Evolutionary conservation across 2,329 filamentous ascomycete genomes (phyloP).

Genomic region (Fusarium cyanostomum): DNA sequence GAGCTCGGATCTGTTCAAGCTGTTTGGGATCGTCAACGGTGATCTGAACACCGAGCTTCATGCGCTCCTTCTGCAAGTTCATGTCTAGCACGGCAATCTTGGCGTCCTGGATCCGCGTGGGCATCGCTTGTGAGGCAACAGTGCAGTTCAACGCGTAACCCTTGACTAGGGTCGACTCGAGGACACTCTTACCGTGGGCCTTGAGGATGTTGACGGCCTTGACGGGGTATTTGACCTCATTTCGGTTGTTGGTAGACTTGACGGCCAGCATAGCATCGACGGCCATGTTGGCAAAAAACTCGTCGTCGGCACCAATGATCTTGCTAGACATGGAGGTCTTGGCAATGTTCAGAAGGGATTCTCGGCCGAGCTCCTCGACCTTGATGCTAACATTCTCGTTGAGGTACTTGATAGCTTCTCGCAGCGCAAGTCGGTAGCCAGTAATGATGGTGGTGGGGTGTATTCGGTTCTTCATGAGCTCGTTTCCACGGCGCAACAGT

Average conservation of each 20-base stretch:
- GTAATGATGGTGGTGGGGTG: slow-evolving; percentile 99
- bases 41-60: slow-evolving; percentile 99
- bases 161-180: slow-evolving; percentile 90
- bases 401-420: slow-evolving; percentile 98
- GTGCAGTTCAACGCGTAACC: slow-evolving; percentile 99
- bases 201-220: slow-evolving; percentile 99
- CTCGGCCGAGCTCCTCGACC: slow-evolving; percentile 89
- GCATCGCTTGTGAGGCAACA: slow-evolving; percentile 98
- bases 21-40: slow-evolving; percentile 98
- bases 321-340: slow-evolving; percentile 99
- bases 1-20: slow-evolving; percentile 93
- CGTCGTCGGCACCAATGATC: slow-evolving; percentile 94
- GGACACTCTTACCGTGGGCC: slow-evolving; percentile 92
- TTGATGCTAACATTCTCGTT: slow-evolving; percentile 97
- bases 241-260: slow-evolving; percentile 89
- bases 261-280: slow-evolving; percentile 95
- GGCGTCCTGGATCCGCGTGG: slow-evolving; percentile 87
- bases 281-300: slow-evolving; percentile 97
- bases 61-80: slow-evolving; percentile 98
- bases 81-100: slow-evolving; percentile 98
- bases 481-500: slow-evolving; percentile 91
- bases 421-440: slow-evolving; percentile 92
- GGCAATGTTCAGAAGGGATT: slow-evolving; percentile 92
- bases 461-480: slow-evolving; percentile 99
- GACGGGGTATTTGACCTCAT: slow-evolving; percentile 95